phyloP scores from a whole-genome alignment of 1,284 basidiomycete species.

The Cryptococcus hybrid region DNA sequence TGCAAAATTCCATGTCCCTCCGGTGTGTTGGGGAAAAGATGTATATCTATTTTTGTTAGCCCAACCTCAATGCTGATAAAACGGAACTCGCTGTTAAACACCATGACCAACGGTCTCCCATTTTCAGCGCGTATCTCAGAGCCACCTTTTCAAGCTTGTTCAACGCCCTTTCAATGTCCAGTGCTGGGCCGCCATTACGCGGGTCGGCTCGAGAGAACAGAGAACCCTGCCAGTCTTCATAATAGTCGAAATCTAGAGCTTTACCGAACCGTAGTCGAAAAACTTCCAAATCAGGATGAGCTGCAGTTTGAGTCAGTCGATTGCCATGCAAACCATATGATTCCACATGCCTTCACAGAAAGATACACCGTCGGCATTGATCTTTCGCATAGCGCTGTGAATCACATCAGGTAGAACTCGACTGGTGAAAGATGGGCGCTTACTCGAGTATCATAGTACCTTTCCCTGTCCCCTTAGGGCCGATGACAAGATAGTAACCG shows the following conservation, averaged over 20 bases:
- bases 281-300: conserved; percentile 66
- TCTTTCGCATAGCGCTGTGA: conserved; percentile 61
- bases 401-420: background rate
- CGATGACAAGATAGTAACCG: conserved; percentile 72
- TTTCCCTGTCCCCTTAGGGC: conserved; percentile 71
- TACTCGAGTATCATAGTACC: conserved; percentile 74
- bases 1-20: conserved; percentile 71
- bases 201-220: conserved; percentile 77
- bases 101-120: conserved; percentile 68
- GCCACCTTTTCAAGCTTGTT: conserved; percentile 87
- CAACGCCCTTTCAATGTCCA: conserved; percentile 80
- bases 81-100: conserved; percentile 58
- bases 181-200: conserved; percentile 72
- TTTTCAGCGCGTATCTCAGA: conserved; percentile 59
- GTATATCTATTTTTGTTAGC: conserved; percentile 53
- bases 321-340: background rate
- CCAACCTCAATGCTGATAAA: background rate
- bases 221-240: conserved; percentile 66
- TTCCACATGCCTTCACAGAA: conserved; percentile 45
- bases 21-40: conserved; percentile 76
- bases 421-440: conserved; percentile 4
- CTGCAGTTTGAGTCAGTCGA: conserved; percentile 50
- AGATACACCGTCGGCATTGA: conserved; percentile 63
- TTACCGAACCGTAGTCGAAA: conserved; percentile 79
- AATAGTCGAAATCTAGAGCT: conserved; percentile 55